Conservation (phyloP, 768 basidiomycete genomes). For the Collybia sordida region DNA sequence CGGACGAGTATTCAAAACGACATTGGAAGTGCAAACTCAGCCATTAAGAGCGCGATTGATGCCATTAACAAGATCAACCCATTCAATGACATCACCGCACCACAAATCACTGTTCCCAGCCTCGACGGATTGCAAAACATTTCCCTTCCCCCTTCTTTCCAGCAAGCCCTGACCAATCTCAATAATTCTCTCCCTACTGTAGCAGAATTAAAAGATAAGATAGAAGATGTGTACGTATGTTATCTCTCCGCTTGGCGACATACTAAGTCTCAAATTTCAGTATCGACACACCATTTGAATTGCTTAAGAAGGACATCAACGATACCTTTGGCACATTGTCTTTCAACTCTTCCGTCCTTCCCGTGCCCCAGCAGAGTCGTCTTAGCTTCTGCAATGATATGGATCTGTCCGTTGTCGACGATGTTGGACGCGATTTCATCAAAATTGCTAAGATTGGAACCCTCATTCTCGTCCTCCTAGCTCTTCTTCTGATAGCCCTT, state of each 20-base stretch:
- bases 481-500: conserved; percentile 71
- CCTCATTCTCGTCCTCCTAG: conserved; percentile 67
- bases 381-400: conserved; percentile 76
- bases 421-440: conserved; percentile 77
- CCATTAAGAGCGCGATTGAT: conserved; percentile 61
- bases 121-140: conserved; percentile 76
- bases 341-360: conserved; percentile 72
- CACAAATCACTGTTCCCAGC: conserved; percentile 74
- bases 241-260: neutral
- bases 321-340: conserved; percentile 73
- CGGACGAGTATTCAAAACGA: conserved; percentile 75
- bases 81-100: conserved; percentile 64
- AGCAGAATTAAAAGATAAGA: conserved; percentile 64
- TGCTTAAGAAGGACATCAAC: conserved; percentile 87
- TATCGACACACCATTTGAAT: conserved; percentile 85
- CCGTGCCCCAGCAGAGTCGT: conserved; percentile 69
- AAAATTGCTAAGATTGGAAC: conserved; percentile 79
- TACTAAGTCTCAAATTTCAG: conserved; percentile 31
- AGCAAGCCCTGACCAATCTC: conserved; percentile 68
- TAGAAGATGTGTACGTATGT: conserved; percentile 64
- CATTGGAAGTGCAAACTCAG: conserved; percentile 64
- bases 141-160: conserved; percentile 75
- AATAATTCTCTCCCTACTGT: conserved; percentile 83
- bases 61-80: conserved; percentile 78
- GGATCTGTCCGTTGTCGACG: conserved; percentile 84